Percentiles rank a stretch among this genome's conserved stretches.
Evolutionary conservation across 2,329 filamentous ascomycete genomes (phyloP).

Genomic region (Pyrenochaeta sp.): DNA sequence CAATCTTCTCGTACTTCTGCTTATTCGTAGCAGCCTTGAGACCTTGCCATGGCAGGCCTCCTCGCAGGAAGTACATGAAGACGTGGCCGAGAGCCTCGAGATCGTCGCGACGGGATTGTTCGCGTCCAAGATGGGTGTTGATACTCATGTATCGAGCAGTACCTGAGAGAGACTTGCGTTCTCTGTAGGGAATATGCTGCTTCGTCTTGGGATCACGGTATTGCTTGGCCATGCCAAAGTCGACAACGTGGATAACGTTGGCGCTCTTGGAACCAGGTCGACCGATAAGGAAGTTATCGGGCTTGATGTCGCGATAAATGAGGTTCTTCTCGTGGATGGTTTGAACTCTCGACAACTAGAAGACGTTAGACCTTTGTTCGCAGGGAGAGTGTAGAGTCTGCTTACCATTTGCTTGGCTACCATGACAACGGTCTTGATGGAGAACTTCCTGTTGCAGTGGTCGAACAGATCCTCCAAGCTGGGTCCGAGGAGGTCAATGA

Average conservation of each 20-base stretch:
- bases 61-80: conserved; percentile 73
- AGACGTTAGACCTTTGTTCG: conserved; percentile 13
- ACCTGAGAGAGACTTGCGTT: conserved; percentile 94
- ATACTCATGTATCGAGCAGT: conserved; percentile 99
- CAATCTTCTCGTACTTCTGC: conserved; percentile 99
- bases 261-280: conserved; percentile 90
- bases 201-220: conserved; percentile 99
- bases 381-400: conserved; percentile 14
- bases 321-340: conserved; percentile 98
- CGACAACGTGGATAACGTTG: conserved; percentile 97
- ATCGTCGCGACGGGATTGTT: conserved; percentile 95
- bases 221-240: conserved; percentile 99
- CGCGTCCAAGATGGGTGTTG: conserved; percentile 95
- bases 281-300: conserved; percentile 98
- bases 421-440: conserved; percentile 98
- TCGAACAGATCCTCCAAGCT: conserved; percentile 97
- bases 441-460: conserved; percentile 93
- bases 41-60: conserved; percentile 72
- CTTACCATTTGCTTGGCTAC: conserved; percentile 96
- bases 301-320: conserved; percentile 99
- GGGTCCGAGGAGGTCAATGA: conserved; percentile 94
- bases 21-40: conserved; percentile 76
- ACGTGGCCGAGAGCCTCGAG: conserved; percentile 81
- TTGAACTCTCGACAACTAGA: conserved; percentile 84
- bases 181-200: conserved; percentile 97